Conservation (phyloP, 2,329 filamentous ascomycete species). For the Chaetothyriales sp. region DNA sequence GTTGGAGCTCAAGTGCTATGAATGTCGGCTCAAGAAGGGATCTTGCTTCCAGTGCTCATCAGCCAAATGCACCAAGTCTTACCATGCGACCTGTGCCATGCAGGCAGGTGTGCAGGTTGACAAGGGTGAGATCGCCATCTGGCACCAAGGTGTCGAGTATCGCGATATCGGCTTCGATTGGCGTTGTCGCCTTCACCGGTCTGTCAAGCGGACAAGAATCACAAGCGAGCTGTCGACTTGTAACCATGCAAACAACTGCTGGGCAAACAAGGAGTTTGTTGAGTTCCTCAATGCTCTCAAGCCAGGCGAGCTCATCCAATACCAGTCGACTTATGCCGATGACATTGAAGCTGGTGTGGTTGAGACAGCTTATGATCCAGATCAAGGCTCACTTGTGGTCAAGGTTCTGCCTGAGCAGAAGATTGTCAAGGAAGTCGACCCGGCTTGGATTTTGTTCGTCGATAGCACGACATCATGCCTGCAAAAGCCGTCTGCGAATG, state of each 20-base stretch:
- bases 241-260: conserved; percentile 15
- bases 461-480: conserved; percentile 34
- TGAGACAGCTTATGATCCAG: conserved; percentile 62
- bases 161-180: conserved; percentile 85
- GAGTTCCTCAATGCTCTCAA: conserved; percentile 54
- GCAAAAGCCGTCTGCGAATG: conserved; percentile 29
- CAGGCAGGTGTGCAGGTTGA: conserved; percentile 87
- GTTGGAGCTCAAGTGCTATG: conserved; percentile 82
- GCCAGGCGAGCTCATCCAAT: conserved; percentile 64
- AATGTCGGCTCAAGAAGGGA: conserved; percentile 86
- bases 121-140: conserved; percentile 67
- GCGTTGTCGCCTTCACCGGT: conserved; percentile 83
- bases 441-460: conserved; percentile 33
- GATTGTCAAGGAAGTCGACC: conserved; percentile 48
- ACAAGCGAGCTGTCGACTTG: conserved; percentile 52
- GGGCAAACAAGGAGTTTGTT: conserved; percentile 22
- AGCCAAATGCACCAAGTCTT: conserved; percentile 83
- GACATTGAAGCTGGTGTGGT: conserved; percentile 87
- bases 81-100: conserved; percentile 87
- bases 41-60: conserved; percentile 93
- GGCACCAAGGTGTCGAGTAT: conserved; percentile 82
- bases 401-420: conserved; percentile 76
- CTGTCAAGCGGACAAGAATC: conserved; percentile 65
- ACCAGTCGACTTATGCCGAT: conserved; percentile 56
- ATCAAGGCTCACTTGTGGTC: conserved; percentile 50